Evolutionary conservation across 2,329 filamentous ascomycete genomes (phyloP).

Genomic region (Emmonsia crescens): DNA sequence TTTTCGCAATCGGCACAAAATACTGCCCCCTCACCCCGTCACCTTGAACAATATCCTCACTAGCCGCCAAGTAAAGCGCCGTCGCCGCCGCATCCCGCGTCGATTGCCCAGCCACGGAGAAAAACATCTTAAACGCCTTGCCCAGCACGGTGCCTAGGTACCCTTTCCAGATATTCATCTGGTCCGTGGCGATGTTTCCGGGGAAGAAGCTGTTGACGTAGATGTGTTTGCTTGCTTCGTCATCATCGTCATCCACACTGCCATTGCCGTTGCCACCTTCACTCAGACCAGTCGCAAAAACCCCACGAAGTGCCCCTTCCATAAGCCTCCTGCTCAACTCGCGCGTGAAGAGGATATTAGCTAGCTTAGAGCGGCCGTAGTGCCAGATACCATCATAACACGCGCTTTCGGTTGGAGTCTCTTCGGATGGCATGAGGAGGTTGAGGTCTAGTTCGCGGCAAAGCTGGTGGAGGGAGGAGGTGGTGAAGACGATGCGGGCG

Average conservation of each 20-base stretch:
- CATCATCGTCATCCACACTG: not conserved
- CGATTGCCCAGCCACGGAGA: slow-evolving; percentile 18
- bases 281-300: not conserved
- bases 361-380: slow-evolving; percentile 25
- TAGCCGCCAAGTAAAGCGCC: slow-evolving; percentile 22
- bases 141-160: slow-evolving; percentile 18
- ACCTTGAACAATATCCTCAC: slow-evolving; percentile 14
- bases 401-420: slow-evolving; percentile 14
- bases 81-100: slow-evolving; percentile 21
- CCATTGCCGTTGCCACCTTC: too few species aligned
- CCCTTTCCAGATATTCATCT: slow-evolving; percentile 21
- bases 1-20: slow-evolving; percentile 29
- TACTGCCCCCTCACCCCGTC: slow-evolving; percentile 22
- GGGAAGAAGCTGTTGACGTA: slow-evolving; percentile 25
- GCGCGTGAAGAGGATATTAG: slow-evolving; percentile 23
- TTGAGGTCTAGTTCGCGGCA: slow-evolving; percentile 22
- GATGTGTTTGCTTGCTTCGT: slow-evolving; percentile 15
- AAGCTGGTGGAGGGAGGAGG: slow-evolving; percentile 22
- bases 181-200: slow-evolving; percentile 24
- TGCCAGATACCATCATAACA: slow-evolving; percentile 20
- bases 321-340: slow-evolving; percentile 20
- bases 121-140: slow-evolving; percentile 15
- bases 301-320: not conserved
- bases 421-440: slow-evolving; percentile 17
- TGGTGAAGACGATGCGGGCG: slow-evolving; percentile 36